phyloP scores from a whole-genome alignment of 2,329 filamentous ascomycete genomes.

The Paraphaeosphaeria sporulosa region DNA sequence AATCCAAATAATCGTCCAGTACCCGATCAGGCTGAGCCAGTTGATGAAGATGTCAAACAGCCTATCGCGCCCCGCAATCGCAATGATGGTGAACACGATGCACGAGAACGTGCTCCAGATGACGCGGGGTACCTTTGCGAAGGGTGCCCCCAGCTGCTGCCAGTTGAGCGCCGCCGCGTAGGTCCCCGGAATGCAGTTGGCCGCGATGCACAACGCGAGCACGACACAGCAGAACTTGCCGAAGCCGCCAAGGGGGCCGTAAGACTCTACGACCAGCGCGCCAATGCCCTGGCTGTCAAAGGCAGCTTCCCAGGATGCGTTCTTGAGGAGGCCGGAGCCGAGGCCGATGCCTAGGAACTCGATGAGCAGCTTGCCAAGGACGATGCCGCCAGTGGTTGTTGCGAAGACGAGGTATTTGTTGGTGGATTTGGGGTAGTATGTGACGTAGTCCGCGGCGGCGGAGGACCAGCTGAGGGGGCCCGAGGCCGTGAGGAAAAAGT shows the following conservation, averaged over 20 bases:
- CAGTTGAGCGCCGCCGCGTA: constrained; percentile 71
- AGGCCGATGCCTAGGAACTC: constrained; percentile 69
- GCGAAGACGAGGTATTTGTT: constrained; percentile 60
- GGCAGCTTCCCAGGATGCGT: constrained; percentile 62
- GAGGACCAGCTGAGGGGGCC: constrained; percentile 68
- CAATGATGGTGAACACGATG: constrained; percentile 67
- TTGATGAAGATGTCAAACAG: constrained; percentile 69
- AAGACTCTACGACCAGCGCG: constrained; percentile 68
- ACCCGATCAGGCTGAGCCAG: constrained; percentile 57
- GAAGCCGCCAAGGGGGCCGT: constrained; percentile 67
- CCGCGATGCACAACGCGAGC: constrained; percentile 71
- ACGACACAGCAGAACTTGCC: constrained; percentile 75
- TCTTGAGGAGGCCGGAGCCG: constrained; percentile 61
- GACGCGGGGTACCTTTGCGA: constrained; percentile 70
- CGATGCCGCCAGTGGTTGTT: constrained; percentile 63
- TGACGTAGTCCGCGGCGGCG: constrained; percentile 69
- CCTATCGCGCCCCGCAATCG: constrained; percentile 67
- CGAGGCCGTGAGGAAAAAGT: constrained; percentile 72
- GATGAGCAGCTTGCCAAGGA: constrained; percentile 64
- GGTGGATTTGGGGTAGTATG: constrained; percentile 66
- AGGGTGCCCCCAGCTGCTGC: constrained; percentile 67
- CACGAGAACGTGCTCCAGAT: constrained; percentile 65
- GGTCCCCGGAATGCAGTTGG: constrained; percentile 75
- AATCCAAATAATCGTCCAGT: constrained; percentile 36
- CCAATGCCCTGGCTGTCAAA: constrained; percentile 63